These are phyloP conservation scores for Baudoinia panamericana DNA, from an alignment of 495 filamentous ascomycete genomes.

Conservation along the genomic window DNA sequence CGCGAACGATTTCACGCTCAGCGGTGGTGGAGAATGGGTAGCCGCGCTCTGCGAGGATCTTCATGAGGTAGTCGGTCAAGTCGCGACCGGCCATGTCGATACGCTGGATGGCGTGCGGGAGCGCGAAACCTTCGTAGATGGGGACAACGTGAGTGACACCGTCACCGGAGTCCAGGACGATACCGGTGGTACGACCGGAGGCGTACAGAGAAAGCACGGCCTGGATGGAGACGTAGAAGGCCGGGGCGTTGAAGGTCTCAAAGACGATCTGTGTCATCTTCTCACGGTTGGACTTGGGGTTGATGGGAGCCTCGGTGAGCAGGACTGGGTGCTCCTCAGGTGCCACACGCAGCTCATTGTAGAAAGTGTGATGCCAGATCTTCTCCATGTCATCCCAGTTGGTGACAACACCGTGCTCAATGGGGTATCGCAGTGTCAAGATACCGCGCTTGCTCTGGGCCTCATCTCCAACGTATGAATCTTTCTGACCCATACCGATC, in stretches of 20 bases:
- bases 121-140: conserved; percentile 99
- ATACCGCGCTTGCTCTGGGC: conserved; percentile 99
- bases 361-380: conserved; percentile 99
- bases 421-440: conserved; percentile 95
- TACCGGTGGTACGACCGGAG: conserved; percentile 99
- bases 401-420: conserved; percentile 99
- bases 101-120: conserved; percentile 97
- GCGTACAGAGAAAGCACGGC: conserved; percentile 98
- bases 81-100: conserved; percentile 99
- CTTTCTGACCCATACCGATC: conserved; percentile 99
- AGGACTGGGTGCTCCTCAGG: conserved; percentile 99
- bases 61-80: conserved; percentile 99
- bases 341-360: conserved; percentile 99
- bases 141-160: conserved; percentile 99
- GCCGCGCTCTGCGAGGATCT: conserved; percentile 96
- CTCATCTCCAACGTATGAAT: conserved; percentile 99
- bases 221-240: conserved; percentile 99
- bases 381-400: conserved; percentile 99
- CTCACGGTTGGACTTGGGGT: conserved; percentile 99
- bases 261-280: conserved; percentile 99
- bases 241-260: conserved; percentile 99
- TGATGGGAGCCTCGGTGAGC: conserved; percentile 97
- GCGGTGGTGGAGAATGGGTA: conserved; percentile 99
- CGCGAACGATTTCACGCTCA: conserved; percentile 99
- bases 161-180: conserved; percentile 98